phyloP scores from a whole-genome alignment of 306 rosid species.

The Ormosia emarginata region DNA sequence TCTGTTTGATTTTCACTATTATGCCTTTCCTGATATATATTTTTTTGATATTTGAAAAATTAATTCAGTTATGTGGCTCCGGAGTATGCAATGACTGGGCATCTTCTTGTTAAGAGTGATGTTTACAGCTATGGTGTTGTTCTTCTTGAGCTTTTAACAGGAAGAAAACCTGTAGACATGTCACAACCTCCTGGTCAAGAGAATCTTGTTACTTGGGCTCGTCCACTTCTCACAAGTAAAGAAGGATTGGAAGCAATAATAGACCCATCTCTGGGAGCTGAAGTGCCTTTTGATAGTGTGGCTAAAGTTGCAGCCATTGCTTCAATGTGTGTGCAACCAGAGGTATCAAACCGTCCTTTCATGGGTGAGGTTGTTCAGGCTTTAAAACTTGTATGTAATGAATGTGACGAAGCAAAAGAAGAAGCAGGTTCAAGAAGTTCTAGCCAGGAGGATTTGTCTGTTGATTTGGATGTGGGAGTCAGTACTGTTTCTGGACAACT shows the following conservation, averaged over 20 bases:
- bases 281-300: conserved; percentile 52
- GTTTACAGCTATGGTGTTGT: conserved; percentile 95
- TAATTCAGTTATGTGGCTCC: conserved; percentile 81
- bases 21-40: conserved; percentile 2
- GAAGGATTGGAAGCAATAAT: conserved; percentile 58
- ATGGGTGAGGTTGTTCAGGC: conserved; percentile 98
- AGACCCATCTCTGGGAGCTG: conserved; percentile 54
- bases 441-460: conserved; percentile 47
- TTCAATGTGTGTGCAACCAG: conserved; percentile 88
- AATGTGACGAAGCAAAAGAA: conserved; percentile 52
- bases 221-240: conserved; percentile 65
- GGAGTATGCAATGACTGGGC: conserved; percentile 93
- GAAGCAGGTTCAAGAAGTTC: conserved; percentile 44
- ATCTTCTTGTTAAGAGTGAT: conserved; percentile 90
- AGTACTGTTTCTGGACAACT: conserved; percentile 39
- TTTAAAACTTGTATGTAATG: conserved; percentile 71
- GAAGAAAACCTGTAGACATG: conserved; percentile 91
- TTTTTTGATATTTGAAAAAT: conserved; percentile 2
- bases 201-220: conserved; percentile 82
- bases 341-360: conserved; percentile 84
- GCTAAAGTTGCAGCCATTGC: conserved; percentile 94
- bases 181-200: conserved; percentile 89
- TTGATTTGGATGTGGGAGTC: conserved; percentile 28
- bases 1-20: background rate
- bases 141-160: conserved; percentile 79